These are phyloP conservation scores for Exophiala bonariae DNA, from an alignment of 2,329 filamentous ascomycete genomes.

Conservation along the genomic window DNA sequence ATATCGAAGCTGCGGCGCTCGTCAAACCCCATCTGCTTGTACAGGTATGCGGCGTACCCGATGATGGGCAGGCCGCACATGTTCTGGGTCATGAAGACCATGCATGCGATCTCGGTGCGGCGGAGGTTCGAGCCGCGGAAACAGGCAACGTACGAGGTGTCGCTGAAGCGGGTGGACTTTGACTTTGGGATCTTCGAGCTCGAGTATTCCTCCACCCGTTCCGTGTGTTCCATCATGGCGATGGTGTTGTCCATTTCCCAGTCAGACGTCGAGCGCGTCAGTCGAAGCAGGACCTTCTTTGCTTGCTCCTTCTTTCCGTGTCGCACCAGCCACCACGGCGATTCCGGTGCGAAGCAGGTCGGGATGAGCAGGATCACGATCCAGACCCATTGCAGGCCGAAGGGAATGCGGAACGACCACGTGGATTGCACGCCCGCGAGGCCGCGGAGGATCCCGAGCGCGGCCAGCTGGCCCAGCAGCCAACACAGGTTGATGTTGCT, in stretches of 20 bases:
- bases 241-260: conserved; percentile 82
- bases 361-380: conserved; percentile 46
- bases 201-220: neutral
- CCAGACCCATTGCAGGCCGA: conserved; percentile 51
- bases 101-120: conserved; percentile 41
- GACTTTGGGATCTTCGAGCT: neutral
- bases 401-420: conserved; percentile 38
- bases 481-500: conserved; percentile 41
- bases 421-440: conserved; percentile 31
- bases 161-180: conserved; percentile 29
- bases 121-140: conserved; percentile 33
- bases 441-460: conserved; percentile 32
- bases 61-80: conserved; percentile 60
- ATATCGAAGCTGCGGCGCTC: conserved; percentile 55
- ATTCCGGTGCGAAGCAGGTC: conserved; percentile 40
- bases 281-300: conserved; percentile 29
- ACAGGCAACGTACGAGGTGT: conserved; percentile 30
- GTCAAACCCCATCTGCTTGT: conserved; percentile 54
- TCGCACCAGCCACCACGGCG: conserved; percentile 40
- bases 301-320: conserved; percentile 35
- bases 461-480: conserved; percentile 35
- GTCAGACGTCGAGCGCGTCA: conserved; percentile 45
- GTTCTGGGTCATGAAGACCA: conserved; percentile 58
- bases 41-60: conserved; percentile 62
- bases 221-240: conserved; percentile 68